Conservation (phyloP, 306 rosid species). For the Notholithocarpus densiflorus region DNA sequence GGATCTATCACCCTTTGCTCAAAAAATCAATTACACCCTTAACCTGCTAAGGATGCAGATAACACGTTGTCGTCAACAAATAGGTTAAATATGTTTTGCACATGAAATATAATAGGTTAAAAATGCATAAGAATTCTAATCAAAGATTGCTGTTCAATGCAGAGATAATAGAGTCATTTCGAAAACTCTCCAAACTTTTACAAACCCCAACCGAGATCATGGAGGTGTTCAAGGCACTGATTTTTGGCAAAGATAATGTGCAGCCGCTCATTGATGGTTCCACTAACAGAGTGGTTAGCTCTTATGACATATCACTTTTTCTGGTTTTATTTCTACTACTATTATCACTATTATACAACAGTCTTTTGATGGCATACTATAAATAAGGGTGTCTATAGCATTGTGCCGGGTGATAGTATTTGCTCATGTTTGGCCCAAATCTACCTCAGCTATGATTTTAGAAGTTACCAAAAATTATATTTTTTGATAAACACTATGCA, state of each 20-base stretch:
- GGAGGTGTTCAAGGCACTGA: slow-evolving; percentile 29
- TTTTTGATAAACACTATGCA: no score
- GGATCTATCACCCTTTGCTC: slow-evolving; percentile 42
- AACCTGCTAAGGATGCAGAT: slow-evolving; percentile 39
- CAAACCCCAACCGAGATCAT: slow-evolving; percentile 31
- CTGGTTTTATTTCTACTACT: no score
- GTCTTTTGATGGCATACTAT: no score
- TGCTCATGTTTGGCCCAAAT: no score
- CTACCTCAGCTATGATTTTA: no score
- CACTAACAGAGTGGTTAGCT: slow-evolving; percentile 30
- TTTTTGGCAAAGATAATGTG: slow-evolving; percentile 13
- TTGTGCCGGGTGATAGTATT: no score
- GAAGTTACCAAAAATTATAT: no score
- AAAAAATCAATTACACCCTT: slow-evolving; percentile 42
- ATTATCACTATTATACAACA: no score
- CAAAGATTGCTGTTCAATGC: background rate
- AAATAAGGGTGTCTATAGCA: no score
- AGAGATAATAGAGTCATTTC: slow-evolving; percentile 18
- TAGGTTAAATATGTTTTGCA: slow-evolving; percentile 19
- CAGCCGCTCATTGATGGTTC: slow-evolving; percentile 42
- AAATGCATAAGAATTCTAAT: background rate
- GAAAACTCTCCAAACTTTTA: background rate
- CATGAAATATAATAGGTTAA: background rate
- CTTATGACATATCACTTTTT: background rate
- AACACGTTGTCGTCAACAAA: slow-evolving; percentile 18